Conservation (phyloP, 2,329 filamentous ascomycete species). For the Leptosphaerulina australis region DNA sequence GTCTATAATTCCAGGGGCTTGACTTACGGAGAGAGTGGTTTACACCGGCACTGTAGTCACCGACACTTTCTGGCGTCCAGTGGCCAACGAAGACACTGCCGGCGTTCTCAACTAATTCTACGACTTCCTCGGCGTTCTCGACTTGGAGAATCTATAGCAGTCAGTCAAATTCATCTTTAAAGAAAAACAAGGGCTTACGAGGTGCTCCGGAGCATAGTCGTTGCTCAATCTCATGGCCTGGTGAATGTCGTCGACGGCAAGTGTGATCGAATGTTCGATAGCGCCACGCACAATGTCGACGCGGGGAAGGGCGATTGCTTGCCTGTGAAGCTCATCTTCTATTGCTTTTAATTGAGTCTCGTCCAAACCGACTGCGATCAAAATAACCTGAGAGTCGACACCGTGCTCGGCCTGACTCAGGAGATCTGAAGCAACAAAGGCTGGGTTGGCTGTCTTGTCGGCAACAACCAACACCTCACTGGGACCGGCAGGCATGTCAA, state of each 20-base stretch:
- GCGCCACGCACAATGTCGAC: slow-evolving; percentile 91
- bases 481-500: slow-evolving; percentile 97
- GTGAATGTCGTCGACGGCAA: slow-evolving; percentile 74
- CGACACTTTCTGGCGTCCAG: slow-evolving; percentile 97
- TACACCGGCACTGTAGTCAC: slow-evolving; percentile 96
- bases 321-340: slow-evolving; percentile 86
- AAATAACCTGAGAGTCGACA: slow-evolving; percentile 91
- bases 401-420: slow-evolving; percentile 97
- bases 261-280: slow-evolving; percentile 89
- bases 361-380: slow-evolving; percentile 80
- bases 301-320: slow-evolving; percentile 84
- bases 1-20: too few relatives aligned
- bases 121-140: slow-evolving; percentile 72
- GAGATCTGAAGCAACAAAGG: slow-evolving; percentile 93
- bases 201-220: slow-evolving; percentile 91
- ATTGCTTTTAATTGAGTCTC: slow-evolving; percentile 79
- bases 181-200: slow-evolving; percentile 47
- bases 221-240: slow-evolving; percentile 85
- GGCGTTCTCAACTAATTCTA: slow-evolving; percentile 85
- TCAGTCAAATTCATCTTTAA: background rate
- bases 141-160: slow-evolving; percentile 74
- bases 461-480: slow-evolving; percentile 97
- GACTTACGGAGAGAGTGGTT: slow-evolving; percentile 89
- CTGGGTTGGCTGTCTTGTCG: slow-evolving; percentile 84
- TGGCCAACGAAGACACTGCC: slow-evolving; percentile 94